Base-by-base conservation (phyloP, 345 rosid genomes). In the Sonneratia caseolaris region DNA sequence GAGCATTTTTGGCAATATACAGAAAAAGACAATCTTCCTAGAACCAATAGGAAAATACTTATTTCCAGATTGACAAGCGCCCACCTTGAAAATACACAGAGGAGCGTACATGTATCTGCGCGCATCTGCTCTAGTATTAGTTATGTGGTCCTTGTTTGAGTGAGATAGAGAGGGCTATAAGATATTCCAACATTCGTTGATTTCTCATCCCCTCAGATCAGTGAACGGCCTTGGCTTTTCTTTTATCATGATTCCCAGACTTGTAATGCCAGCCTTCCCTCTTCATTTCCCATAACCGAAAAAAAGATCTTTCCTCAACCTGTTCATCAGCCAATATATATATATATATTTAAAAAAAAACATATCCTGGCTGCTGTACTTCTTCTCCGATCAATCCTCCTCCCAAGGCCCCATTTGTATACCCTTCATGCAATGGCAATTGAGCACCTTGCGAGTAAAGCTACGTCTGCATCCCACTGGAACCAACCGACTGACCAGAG, bases 141-240 rank as follows among this genome's bases (percentile, higher is more conserved):
- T 47, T 3, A 7, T 3, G 47, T 6, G 7, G 5, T 40, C 43
- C 43, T 36, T 69, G 83, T 43, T 37, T 57, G n/a, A n/a, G n/a
- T 56, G 80, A 56, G 40, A 62, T 73, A 69, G 48, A 59, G 67
- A 49, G 66, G 43, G 76, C 69, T 68, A 68, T 73, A 73, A 66
- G 84, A 89, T 86, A 86, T 81, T 82, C 87, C 86, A 73, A 75
- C 14, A 13, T 84, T 82, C 74, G 84, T n/a, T n/a, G 75, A 79
- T 79, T 38, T 70, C 83, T 75, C 79, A 77, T 81, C 74, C 78
- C 74, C 77, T 77, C 90, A 40, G 4, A 3, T 47, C 90, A 73
- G 69, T 61, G 77, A 84, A 73, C 83, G 76, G 83, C 59, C 81
- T 80, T 83, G 86, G 80, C 85, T 77, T 85, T 86, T 88, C 90